A percentile compares a stretch with the other conserved stretches of the same genome.
These are phyloP conservation scores for Globisporangium ultimum DNA, from an alignment of 352 stramenopile genomes.

Conservation along the genomic window DNA sequence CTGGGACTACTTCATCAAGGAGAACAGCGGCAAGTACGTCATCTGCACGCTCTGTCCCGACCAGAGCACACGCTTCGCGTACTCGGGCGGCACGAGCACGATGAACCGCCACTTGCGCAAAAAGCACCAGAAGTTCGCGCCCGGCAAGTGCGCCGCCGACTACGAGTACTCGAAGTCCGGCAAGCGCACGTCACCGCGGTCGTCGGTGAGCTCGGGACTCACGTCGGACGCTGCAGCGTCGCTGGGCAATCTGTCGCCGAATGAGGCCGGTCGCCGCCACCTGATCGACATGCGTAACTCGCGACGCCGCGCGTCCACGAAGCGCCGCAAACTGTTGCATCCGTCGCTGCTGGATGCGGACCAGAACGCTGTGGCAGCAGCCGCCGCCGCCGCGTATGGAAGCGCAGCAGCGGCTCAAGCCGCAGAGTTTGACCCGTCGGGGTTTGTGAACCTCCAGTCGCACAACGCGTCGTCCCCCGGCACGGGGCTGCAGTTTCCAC, in stretches of 20 bases:
- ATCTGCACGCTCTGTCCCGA: constrained; percentile 70
- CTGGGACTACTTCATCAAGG: constrained; percentile 84
- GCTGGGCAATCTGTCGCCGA: constrained; percentile 40
- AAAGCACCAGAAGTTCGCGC: constrained; percentile 80
- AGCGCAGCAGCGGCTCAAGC: no score
- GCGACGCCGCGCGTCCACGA: constrained; percentile 34
- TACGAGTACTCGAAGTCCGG: constrained; percentile 49
- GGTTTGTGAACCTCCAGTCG: constrained; percentile 47
- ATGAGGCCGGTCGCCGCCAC: constrained; percentile 41
- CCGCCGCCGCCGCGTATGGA: constrained; percentile 2
- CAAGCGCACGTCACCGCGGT: constrained; percentile 11
- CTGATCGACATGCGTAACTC: constrained; percentile 61
- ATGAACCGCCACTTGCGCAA: constrained; percentile 83
- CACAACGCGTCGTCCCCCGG: constrained; percentile 16
- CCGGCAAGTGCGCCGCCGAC: constrained; percentile 66
- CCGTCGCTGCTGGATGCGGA: constrained; percentile 27
- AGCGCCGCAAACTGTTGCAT: constrained; percentile 42
- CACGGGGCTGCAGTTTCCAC: constrained; percentile 47
- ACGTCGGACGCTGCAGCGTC: constrained; percentile 22
- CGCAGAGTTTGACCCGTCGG: constrained; percentile 63
- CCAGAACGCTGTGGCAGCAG: constrained; percentile 11
- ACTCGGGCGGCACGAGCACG: constrained; percentile 77
- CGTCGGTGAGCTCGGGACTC: constrained; percentile 5
- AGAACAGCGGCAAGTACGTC: constrained; percentile 72
- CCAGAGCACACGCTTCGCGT: constrained; percentile 71